phyloP scores from a whole-genome alignment of 768 basidiomycete species.

The Russula sp. region DNA sequence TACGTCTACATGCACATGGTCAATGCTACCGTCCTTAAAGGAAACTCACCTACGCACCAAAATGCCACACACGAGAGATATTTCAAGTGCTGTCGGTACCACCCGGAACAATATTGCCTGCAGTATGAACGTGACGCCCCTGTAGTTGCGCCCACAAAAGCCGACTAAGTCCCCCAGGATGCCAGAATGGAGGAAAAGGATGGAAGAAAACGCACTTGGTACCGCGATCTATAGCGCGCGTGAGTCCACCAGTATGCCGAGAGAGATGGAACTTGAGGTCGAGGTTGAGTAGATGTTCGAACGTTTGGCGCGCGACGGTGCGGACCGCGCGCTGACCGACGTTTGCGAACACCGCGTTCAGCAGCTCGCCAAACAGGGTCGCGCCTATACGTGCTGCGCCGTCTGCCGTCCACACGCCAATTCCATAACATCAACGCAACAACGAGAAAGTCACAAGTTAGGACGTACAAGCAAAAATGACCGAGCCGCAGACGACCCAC shows the following conservation, averaged over 20 bases:
- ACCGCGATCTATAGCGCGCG: slow-evolving; percentile 93
- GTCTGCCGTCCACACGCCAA: slow-evolving; percentile 44
- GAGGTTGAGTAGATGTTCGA: slow-evolving; percentile 85
- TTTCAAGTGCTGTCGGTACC: slow-evolving; percentile 92
- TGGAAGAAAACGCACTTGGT: slow-evolving; percentile 64
- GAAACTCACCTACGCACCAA: slow-evolving; percentile 52
- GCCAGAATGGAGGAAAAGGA: background rate
- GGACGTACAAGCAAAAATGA: slow-evolving; percentile 84
- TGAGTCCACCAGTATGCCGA: slow-evolving; percentile 92
- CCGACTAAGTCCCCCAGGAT: background rate
- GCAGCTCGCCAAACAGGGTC: slow-evolving; percentile 81
- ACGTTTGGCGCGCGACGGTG: slow-evolving; percentile 92
- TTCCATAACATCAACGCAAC: no score
- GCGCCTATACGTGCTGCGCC: slow-evolving; percentile 87
- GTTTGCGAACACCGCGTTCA: slow-evolving; percentile 94
- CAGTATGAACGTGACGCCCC: slow-evolving; percentile 93
- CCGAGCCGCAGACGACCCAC: slow-evolving; percentile 86
- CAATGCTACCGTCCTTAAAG: background rate
- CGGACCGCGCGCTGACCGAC: slow-evolving; percentile 94
- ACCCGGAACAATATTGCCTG: slow-evolving; percentile 93
- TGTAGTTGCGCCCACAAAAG: slow-evolving; percentile 30
- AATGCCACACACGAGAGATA: slow-evolving; percentile 95
- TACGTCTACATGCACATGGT: slow-evolving; percentile 56
- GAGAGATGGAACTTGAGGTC: slow-evolving; percentile 90
- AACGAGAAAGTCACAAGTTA: background rate